phyloP scores from a whole-genome alignment of 2,329 filamentous ascomycete genomes.

The Plectosphaerella cucumerina region DNA sequence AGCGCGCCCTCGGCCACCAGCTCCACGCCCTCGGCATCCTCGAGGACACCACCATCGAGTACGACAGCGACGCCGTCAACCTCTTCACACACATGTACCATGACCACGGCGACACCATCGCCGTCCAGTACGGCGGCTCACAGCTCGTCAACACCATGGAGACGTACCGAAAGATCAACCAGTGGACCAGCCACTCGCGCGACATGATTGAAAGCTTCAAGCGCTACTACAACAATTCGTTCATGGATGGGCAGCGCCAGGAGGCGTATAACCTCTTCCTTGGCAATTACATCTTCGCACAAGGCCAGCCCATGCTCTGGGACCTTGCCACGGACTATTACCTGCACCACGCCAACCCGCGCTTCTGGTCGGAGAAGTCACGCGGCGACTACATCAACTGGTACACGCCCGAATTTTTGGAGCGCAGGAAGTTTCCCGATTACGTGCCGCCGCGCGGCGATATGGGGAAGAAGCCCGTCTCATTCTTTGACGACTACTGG shows the following conservation, averaged over 20 bases:
- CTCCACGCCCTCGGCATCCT: slow-evolving; percentile 88
- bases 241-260: slow-evolving; percentile 94
- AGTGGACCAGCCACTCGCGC: slow-evolving; percentile 95
- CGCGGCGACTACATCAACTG: slow-evolving; percentile 79
- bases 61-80: slow-evolving; percentile 93
- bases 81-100: slow-evolving; percentile 98
- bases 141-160: slow-evolving; percentile 99
- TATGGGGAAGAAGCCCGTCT: slow-evolving; percentile 39
- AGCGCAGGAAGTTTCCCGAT: slow-evolving; percentile 56
- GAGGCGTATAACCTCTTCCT: slow-evolving; percentile 97
- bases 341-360: slow-evolving; percentile 83
- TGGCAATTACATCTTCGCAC: slow-evolving; percentile 86
- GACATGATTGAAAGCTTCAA: slow-evolving; percentile 99
- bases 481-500: slow-evolving; percentile 90
- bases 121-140: slow-evolving; percentile 94
- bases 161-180: slow-evolving; percentile 97
- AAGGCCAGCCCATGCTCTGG: slow-evolving; percentile 94
- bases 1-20: slow-evolving; percentile 87
- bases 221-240: slow-evolving; percentile 97
- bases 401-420: slow-evolving; percentile 73
- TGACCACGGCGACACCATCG: slow-evolving; percentile 95
- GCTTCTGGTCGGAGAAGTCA: slow-evolving; percentile 60
- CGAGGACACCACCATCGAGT: slow-evolving; percentile 72
- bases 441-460: slow-evolving; percentile 46
- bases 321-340: slow-evolving; percentile 94